Base-by-base conservation (phyloP, 176 grass and related monocot genomes). In the Aechmea fasciata region DNA sequence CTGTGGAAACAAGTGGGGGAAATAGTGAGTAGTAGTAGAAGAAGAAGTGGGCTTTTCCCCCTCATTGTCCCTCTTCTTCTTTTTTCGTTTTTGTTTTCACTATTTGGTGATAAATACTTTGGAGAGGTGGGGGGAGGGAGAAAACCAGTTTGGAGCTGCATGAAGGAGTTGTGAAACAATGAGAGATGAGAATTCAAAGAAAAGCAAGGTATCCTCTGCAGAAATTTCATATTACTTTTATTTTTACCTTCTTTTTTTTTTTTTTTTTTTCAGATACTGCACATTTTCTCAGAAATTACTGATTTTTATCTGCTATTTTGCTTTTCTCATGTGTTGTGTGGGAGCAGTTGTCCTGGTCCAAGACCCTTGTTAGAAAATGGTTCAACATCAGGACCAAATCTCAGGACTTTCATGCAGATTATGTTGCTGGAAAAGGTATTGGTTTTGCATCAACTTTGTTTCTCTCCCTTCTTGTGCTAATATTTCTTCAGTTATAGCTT, bases 321-420 rank as follows among this genome's bases (percentile, higher is more conserved):
- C 61, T 65, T 18, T 72, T 19, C 47, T 3, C 67, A 33, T 69
- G 33, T 41, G 5, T 80, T 66, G 48, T 72, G 59, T 75, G 59
- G 7, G 7, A 47, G 77, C 78, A 99, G 89, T 80, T 92, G 22
- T 99, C 94, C 9, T 93, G 94, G 94, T 99, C 95, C 26, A 99
- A 84, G 80, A 89, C 89, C 13, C 75, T 96, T 48, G 90, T 93
- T 28, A 83, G 84, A 82, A 99, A 99, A 82, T 93, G 87, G 95
- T 82, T 99, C 82, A 93, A 99, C 71, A 82, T 99, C 78, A 93
- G 84, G 80, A 80, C 47, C 19, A 93, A 94, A 73, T 71, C 84
- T n/a, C 79, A 93, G 12, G 95, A 99, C 22, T 93, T 93, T 63
- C 82, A 90, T 68, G 87, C 86, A 13, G 89, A 99, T 70, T 71